Evolutionary conservation across 2,329 filamentous ascomycete genomes (phyloP), one percentile per base, ranked within the genome.

Genomic region (Sclerotinia borealis): DNA sequence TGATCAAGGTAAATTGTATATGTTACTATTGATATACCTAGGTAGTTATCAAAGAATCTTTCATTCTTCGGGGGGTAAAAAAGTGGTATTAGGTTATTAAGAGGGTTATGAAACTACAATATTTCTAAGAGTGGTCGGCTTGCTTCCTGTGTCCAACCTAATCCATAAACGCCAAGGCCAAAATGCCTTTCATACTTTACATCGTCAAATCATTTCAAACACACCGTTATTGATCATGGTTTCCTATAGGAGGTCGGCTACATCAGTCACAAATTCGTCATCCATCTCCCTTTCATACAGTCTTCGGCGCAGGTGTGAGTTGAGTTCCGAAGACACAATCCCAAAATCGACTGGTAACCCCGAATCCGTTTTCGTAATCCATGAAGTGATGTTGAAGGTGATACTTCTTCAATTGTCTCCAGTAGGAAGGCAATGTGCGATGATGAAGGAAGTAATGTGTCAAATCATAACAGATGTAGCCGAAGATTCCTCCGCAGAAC

Each of bases 361-460:
- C 95, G 71, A 98, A 99, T 59, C 95, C 95, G 69, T 96, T 93
- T 77, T 99, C 90, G 75, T 96, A 99, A 76, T 99, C 95, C 66
- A 95, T 91, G 77, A 97, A 99, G 79, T 99, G 95, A 76, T 99
- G 95, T 75, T 92, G 87, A 36, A 99, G 87, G 75, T 99, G 95
- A 74, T 97, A 96, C 78, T 96, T 98, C 86, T 99, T 99, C 72
- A 98, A 85, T 68, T 86, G 82, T 77, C 90, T 91, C 80, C 96
- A 98, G 83, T 92, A 96, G 2, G 87, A 79, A 19, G 95, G 95
- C 3, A 99, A 85, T 71, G 92, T 96, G 78, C 90, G 86, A 79
- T 99, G 95, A 77, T 99, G 95, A 45, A 99, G 84, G 83, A 99
- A 99, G 82, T 98, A 99, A 77, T 99, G 95, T 1, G 95, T 99